phyloP scores from a whole-genome alignment of 257 asterid genomes.

The Penstemon eatonii region DNA sequence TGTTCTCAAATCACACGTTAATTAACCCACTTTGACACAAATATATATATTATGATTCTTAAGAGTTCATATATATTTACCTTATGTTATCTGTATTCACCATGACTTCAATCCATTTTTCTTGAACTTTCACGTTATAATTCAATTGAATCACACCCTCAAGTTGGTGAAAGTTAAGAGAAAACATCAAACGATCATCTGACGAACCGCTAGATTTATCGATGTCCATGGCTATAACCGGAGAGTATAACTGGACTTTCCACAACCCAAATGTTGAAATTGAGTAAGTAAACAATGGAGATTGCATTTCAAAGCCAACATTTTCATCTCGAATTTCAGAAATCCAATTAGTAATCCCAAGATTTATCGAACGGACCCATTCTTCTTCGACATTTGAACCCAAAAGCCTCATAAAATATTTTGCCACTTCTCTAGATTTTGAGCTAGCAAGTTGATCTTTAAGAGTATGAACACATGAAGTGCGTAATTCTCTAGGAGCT shows the following conservation, averaged over 20 bases:
- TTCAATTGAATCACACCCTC: conserved; percentile 87
- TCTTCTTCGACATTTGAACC: conserved; percentile 71
- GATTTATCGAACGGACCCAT: conserved; percentile 78
- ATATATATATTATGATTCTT: no score
- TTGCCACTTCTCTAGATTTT: conserved; percentile 47
- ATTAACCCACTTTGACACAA: no score
- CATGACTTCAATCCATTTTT: conserved; percentile 67
- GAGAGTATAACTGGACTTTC: conserved; percentile 86
- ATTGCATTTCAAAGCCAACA: conserved; percentile 39
- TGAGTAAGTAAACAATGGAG: conserved; percentile 64
- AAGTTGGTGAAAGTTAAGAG: conserved; percentile 71
- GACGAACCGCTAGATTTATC: conserved; percentile 42
- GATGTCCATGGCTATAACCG: conserved; percentile 69
- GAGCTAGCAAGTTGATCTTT: conserved; percentile 53
- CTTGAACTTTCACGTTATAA: conserved; percentile 43
- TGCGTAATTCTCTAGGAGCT: conserved; percentile 63
- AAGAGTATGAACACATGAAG: conserved; percentile 44
- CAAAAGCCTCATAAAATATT: conserved; percentile 48
- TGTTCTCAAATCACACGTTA: no score
- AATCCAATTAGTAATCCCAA: conserved; percentile 79
- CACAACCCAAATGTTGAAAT: conserved; percentile 57
- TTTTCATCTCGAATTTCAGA: conserved; percentile 37
- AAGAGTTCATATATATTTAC: conserved; percentile 23
- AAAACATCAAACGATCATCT: conserved; percentile 61
- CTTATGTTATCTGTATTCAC: conserved; percentile 76